phyloP scores from a whole-genome alignment of 345 rosid species.

The Rhodamnia argentea region DNA sequence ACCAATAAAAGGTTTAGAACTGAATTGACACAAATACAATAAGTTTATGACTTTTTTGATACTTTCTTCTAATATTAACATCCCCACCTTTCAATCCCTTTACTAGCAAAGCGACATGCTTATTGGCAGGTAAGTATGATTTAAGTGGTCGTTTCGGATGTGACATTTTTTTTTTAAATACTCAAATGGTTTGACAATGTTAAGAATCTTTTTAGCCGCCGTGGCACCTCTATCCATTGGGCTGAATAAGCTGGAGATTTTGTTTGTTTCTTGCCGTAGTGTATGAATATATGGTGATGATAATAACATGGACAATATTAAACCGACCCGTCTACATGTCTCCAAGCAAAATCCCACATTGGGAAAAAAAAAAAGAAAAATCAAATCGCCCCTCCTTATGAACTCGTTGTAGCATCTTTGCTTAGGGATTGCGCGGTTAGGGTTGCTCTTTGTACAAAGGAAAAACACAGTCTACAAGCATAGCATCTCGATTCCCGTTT shows the following conservation, averaged over 20 bases:
- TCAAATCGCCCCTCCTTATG: not conserved
- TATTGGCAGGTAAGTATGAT: too few species aligned
- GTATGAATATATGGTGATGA: not conserved
- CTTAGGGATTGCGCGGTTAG: not conserved
- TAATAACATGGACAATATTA: not conserved
- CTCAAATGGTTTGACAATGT: not conserved
- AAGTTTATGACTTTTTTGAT: too few species aligned
- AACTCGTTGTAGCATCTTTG: not conserved
- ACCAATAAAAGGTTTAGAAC: too few species aligned
- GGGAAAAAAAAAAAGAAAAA: not conserved
- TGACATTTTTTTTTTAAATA: not conserved
- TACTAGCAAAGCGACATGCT: too few species aligned
- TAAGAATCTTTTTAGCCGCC: not conserved
- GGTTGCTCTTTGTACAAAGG: not conserved
- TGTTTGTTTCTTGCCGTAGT: not conserved
- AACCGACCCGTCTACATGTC: not conserved
- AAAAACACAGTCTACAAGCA: not conserved
- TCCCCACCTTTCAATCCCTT: too few species aligned
- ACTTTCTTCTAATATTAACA: too few species aligned
- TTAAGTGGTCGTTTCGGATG: not conserved
- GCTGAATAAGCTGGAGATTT: not conserved
- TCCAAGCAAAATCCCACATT: not conserved
- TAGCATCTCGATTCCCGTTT: accelerated
- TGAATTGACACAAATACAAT: too few species aligned
- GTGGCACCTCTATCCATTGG: not conserved